Percentiles rank a stretch among this genome's conserved stretches.
phyloP scores from a whole-genome alignment of 2,329 filamentous ascomycete genomes.

The Dryadomyces quercus-mongolicae region DNA sequence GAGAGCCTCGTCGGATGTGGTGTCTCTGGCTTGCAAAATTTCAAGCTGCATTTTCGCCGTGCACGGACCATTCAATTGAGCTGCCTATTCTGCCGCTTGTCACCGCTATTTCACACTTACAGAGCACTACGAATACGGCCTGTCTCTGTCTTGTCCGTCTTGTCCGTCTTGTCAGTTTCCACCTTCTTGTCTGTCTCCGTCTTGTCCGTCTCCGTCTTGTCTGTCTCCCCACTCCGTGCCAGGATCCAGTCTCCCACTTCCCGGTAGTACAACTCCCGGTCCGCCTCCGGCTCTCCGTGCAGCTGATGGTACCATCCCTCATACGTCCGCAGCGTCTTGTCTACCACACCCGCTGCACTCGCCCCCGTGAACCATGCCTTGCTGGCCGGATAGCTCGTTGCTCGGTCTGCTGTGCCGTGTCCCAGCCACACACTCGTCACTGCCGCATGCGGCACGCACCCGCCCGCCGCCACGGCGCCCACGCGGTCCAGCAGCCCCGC shows the following conservation, averaged over 20 bases:
- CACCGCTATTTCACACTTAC: no score
- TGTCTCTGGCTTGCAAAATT: not conserved
- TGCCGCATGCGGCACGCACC: conserved; percentile 34
- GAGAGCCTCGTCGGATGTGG: not conserved
- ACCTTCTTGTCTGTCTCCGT: no score
- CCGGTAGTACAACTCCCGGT: conserved; percentile 39
- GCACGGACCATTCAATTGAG: not conserved
- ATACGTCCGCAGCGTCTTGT: conserved; percentile 62
- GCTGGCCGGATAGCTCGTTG: conserved; percentile 53
- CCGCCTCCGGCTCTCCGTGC: conserved; percentile 40
- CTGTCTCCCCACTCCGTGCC: conserved; percentile 18
- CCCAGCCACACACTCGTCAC: conserved; percentile 57
- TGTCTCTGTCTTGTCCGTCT: no score
- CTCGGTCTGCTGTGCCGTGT: conserved; percentile 65
- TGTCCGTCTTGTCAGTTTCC: no score
- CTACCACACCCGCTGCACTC: conserved; percentile 38
- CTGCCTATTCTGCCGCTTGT: not conserved
- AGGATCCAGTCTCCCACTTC: conserved; percentile 59
- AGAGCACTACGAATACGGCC: no score
- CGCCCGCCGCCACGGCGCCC: conserved; percentile 43
- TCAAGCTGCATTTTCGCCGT: not conserved
- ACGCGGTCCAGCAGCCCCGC: conserved; percentile 62
- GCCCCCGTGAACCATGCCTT: conserved; percentile 47
- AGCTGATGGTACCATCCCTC: conserved; percentile 70
- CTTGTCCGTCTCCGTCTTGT: no score